These are phyloP conservation scores for Erucastrum elatum DNA, from an alignment of 345 rosid species.

Conservation along the genomic window DNA sequence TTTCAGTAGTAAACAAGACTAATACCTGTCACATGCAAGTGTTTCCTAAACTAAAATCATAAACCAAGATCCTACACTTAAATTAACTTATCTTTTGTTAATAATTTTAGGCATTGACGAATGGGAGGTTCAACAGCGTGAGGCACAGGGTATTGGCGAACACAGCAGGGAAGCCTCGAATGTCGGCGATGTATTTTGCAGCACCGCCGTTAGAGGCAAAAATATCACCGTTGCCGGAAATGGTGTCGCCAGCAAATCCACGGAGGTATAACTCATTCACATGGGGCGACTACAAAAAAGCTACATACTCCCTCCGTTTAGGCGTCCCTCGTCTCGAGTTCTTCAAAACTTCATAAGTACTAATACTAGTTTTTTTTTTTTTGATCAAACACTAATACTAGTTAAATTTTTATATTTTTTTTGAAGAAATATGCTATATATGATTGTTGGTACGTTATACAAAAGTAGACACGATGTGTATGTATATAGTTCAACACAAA, in stretches of 20 bases:
- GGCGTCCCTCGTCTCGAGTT: constrained; percentile 67
- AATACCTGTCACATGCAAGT: not conserved
- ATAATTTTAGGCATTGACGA: constrained; percentile 62
- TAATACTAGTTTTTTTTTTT: not conserved
- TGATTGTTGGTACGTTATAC: constrained; percentile 19
- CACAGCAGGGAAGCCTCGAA: constrained; percentile 55
- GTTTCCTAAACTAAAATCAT: not conserved
- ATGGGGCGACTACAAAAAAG: constrained; percentile 82
- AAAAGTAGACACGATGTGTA: constrained; percentile 10
- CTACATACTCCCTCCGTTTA: constrained; percentile 69
- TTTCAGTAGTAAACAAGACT: not conserved
- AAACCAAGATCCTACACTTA: not conserved
- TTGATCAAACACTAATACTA: not conserved
- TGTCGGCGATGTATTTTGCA: constrained; percentile 85
- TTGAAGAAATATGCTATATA: not conserved
- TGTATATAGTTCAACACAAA: not conserved
- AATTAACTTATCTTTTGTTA: not conserved
- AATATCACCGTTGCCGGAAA: constrained; percentile 56
- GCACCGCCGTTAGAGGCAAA: constrained; percentile 69
- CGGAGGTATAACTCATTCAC: constrained; percentile 59
- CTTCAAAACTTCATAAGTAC: constrained; percentile 42
- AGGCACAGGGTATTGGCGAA: constrained; percentile 76
- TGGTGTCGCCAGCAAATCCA: constrained; percentile 59
- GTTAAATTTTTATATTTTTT: not conserved
- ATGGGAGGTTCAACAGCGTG: constrained; percentile 82